Evolutionary conservation across 352 stramenopile species (phyloP).

Genomic region (Phytophthora citricola): DNA sequence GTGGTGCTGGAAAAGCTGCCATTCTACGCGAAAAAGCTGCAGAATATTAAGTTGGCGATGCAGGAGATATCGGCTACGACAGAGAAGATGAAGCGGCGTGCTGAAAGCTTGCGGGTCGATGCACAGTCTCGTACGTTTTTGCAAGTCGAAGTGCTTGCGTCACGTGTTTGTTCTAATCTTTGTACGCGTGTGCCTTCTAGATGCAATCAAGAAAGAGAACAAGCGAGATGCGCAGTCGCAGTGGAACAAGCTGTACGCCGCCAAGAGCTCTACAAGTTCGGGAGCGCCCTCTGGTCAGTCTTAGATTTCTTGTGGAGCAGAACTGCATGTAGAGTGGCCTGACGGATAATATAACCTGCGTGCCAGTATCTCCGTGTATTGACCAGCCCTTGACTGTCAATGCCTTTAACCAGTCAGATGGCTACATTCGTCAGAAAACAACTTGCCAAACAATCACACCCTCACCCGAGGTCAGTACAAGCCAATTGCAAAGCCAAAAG

Average conservation of each 20-base stretch:
- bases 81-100: slow-evolving; percentile 77
- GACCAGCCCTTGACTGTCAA: background rate
- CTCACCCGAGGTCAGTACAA: background rate
- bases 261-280: slow-evolving; percentile 47
- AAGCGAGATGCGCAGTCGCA: slow-evolving; percentile 73
- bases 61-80: slow-evolving; percentile 60
- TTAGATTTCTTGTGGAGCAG: slow-evolving; percentile 6
- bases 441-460: too few species aligned
- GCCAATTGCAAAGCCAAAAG: slow-evolving; percentile 30
- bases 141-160: background rate
- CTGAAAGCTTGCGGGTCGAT: slow-evolving; percentile 73
- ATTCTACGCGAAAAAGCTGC: slow-evolving; percentile 70
- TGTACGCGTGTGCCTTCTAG: slow-evolving; percentile 28
- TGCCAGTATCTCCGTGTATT: slow-evolving; percentile 5
- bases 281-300: slow-evolving; percentile 6
- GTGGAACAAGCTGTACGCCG: slow-evolving; percentile 83
- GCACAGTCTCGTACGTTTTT: slow-evolving; percentile 73
- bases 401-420: slow-evolving; percentile 1
- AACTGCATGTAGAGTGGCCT: slow-evolving; percentile 6
- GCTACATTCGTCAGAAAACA: slow-evolving; percentile 4
- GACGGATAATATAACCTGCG: slow-evolving; percentile 28
- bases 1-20: slow-evolving; percentile 77
- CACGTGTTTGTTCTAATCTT: slow-evolving; percentile 1
- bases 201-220: slow-evolving; percentile 86
- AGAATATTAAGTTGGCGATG: slow-evolving; percentile 70